Percentiles rank a stretch among this genome's conserved stretches.
These are phyloP conservation scores for Corymbia calophylla DNA, from an alignment of 441 rosid genomes.

Conservation along the genomic window DNA sequence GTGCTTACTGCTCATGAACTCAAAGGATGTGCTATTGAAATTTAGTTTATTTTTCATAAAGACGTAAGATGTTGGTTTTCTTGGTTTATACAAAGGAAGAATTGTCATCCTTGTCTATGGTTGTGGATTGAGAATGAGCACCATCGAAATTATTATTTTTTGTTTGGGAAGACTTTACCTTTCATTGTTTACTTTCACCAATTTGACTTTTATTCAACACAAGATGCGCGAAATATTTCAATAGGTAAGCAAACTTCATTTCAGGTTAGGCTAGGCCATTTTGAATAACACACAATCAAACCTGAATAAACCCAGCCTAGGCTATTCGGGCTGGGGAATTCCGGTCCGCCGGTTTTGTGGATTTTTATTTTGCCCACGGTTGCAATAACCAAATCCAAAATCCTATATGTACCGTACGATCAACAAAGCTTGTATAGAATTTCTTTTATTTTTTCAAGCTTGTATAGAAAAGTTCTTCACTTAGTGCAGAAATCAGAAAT, in stretches of 20 bases:
- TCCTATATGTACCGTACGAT: neutral
- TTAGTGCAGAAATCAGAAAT: neutral
- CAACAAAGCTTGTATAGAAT: neutral
- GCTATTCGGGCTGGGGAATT: neutral
- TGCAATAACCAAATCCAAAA: neutral
- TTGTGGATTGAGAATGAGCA: neutral
- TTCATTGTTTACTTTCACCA: neutral
- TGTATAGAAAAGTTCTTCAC: neutral
- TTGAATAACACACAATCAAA: neutral
- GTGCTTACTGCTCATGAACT: neutral
- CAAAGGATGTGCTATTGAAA: neutral
- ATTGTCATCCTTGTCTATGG: neutral
- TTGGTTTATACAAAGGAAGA: neutral
- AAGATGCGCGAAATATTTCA: neutral
- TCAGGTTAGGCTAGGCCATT: neutral
- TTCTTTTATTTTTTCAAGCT: too few species aligned
- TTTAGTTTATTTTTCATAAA: neutral
- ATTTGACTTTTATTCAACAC: neutral
- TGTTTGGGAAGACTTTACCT: neutral
- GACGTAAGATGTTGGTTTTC: neutral
- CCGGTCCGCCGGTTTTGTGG: neutral
- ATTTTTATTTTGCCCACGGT: neutral
- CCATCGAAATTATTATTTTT: neutral
- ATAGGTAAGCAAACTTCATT: neutral
- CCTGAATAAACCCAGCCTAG: neutral